Percentiles rank a stretch among this genome's conserved stretches.
Conservation (phyloP, 495 filamentous ascomycete genomes). For the Penicillium diatomitis region DNA sequence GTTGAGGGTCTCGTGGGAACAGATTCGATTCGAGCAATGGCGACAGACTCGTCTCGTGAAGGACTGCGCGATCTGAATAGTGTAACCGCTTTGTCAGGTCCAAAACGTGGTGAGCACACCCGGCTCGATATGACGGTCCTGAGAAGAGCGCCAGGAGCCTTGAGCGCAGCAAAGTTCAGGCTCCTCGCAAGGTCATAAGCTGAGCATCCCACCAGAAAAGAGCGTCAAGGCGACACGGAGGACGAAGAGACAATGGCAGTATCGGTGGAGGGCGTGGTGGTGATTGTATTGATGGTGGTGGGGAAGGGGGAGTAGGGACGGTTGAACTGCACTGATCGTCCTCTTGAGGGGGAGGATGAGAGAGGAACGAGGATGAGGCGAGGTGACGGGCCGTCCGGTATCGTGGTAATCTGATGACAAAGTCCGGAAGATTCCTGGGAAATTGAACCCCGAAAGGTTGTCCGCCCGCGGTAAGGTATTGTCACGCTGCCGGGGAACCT, state of each 20-base stretch:
- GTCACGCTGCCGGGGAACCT: slow-evolving; percentile 6
- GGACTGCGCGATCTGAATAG: too few relatives aligned
- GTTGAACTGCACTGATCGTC: slow-evolving; percentile 19
- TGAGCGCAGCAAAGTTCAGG: slow-evolving; percentile 41
- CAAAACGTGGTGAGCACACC: too few relatives aligned
- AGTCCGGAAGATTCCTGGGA: background rate
- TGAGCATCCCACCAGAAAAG: slow-evolving; percentile 32
- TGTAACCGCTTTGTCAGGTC: too few relatives aligned
- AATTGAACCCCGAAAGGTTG: background rate
- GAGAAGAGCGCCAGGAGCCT: slow-evolving; percentile 33
- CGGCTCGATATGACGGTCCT: too few relatives aligned
- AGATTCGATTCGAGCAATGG: too few relatives aligned
- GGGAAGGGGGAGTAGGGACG: slow-evolving; percentile 9
- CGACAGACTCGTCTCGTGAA: too few relatives aligned
- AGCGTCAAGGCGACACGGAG: slow-evolving; percentile 2
- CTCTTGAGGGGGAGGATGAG: slow-evolving; percentile 11
- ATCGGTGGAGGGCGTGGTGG: background rate
- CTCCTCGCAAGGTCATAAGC: slow-evolving; percentile 39
- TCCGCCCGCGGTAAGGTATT: slow-evolving; percentile 7
- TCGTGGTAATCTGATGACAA: slow-evolving; percentile 13
- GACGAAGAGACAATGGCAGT: background rate
- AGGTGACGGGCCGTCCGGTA: slow-evolving; percentile 18
- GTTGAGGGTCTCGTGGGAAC: too few relatives aligned
- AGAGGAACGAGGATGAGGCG: slow-evolving; percentile 13
- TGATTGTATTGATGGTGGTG: background rate